These are phyloP conservation scores for Fragilariopsis cylindrus DNA, from an alignment of 108 stramenopile species.

Conservation along the genomic window DNA sequence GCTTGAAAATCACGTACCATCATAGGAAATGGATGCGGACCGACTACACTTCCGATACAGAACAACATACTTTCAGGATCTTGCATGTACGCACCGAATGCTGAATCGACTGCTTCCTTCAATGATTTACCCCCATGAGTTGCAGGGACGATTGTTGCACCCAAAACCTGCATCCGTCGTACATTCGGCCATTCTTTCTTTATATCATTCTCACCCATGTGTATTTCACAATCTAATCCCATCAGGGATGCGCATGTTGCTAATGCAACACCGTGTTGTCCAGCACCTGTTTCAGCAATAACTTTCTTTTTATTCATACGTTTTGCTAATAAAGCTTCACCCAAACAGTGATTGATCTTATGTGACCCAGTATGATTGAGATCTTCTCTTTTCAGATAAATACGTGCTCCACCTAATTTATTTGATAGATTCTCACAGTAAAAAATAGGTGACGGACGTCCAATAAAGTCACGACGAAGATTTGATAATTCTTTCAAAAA, in stretches of 20 bases:
- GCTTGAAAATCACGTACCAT: constrained; percentile 95
- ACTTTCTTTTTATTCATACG: constrained; percentile 93
- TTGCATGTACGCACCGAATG: constrained; percentile 97
- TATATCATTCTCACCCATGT: constrained; percentile 97
- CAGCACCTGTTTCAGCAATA: constrained; percentile 98
- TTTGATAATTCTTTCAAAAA: constrained; percentile 90
- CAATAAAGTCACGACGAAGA: constrained; percentile 91
- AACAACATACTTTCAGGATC: constrained; percentile 94
- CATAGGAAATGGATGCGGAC: constrained; percentile 96
- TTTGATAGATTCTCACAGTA: constrained; percentile 85
- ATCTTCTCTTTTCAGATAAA: constrained; percentile 97
- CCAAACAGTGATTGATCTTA: constrained; percentile 98
- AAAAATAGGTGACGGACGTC: constrained; percentile 94
- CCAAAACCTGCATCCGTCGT: constrained; percentile 96
- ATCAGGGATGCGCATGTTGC: constrained; percentile 94
- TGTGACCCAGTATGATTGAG: constrained; percentile 97
- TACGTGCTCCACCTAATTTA: constrained; percentile 87
- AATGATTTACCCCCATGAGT: constrained; percentile 84
- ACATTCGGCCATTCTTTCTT: constrained; percentile 92
- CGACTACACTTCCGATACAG: constrained; percentile 94
- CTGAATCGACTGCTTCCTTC: constrained; percentile 98
- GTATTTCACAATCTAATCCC: constrained; percentile 92
- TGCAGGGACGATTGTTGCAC: constrained; percentile 94
- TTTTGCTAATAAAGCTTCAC: constrained; percentile 93
- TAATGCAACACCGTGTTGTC: constrained; percentile 97